phyloP scores from a whole-genome alignment of 1,139 yeast species.

The Yamadazyma spencermartinsiae region DNA sequence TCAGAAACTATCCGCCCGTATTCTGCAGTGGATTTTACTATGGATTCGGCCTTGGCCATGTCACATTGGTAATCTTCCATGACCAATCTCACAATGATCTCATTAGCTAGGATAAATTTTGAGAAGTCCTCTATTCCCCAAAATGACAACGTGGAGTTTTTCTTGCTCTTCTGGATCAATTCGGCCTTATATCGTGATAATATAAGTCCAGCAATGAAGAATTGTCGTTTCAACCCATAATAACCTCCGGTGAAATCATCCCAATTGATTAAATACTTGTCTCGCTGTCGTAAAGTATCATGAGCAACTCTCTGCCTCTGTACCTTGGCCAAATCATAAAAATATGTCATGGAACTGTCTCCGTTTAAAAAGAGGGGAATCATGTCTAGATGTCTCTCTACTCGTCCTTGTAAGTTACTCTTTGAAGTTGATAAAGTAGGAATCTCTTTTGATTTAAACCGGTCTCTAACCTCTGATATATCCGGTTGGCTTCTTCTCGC shows the following conservation, averaged over 20 bases:
- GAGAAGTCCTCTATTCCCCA: slow-evolving; percentile 62
- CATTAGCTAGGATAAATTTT: slow-evolving; percentile 64
- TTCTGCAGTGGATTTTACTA: slow-evolving; percentile 51
- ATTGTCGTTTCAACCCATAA: slow-evolving; percentile 59
- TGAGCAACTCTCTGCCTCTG: slow-evolving; percentile 37
- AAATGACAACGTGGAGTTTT: slow-evolving; percentile 50
- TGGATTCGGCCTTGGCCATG: slow-evolving; percentile 44
- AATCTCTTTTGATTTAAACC: slow-evolving; percentile 22
- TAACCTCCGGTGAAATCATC: slow-evolving; percentile 57
- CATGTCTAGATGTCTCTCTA: slow-evolving; percentile 28
- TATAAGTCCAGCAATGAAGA: slow-evolving; percentile 44
- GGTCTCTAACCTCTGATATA: slow-evolving; percentile 17
- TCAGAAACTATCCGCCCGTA: slow-evolving; percentile 56
- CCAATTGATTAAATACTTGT: slow-evolving; percentile 50
- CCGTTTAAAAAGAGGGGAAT: slow-evolving; percentile 49
- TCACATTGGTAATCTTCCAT: slow-evolving; percentile 44
- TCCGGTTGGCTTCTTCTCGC: slow-evolving; percentile 5
- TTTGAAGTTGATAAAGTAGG: slow-evolving; percentile 32
- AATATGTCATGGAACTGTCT: slow-evolving; percentile 38
- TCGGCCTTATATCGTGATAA: slow-evolving; percentile 25
- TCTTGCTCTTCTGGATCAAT: slow-evolving; percentile 24
- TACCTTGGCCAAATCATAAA: slow-evolving; percentile 48
- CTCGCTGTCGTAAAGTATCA: slow-evolving; percentile 47
- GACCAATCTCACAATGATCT: slow-evolving; percentile 52
- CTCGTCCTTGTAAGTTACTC: slow-evolving; percentile 22